These are phyloP conservation scores for Venturia oleaginea DNA, from an alignment of 2,329 filamentous ascomycete species.

Conservation along the genomic window DNA sequence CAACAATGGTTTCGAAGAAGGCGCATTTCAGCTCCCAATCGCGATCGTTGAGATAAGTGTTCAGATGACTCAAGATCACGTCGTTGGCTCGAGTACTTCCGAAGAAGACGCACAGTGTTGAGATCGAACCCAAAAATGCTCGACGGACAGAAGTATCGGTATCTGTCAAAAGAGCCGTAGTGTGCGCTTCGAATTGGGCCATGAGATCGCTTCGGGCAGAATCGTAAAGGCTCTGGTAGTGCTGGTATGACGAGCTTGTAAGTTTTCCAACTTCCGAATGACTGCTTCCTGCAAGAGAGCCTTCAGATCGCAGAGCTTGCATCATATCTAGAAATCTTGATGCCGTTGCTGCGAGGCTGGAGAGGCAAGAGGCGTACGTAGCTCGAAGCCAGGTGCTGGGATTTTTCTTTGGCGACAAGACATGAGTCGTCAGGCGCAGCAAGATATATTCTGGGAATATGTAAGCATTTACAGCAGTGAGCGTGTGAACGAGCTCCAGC, in stretches of 20 bases:
- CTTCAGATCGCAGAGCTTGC: constrained; percentile 75
- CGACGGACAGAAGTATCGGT: constrained; percentile 74
- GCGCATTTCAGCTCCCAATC: constrained; percentile 96
- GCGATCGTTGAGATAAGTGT: constrained; percentile 91
- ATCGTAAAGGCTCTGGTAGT: constrained; percentile 79
- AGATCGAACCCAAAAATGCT: constrained; percentile 85
- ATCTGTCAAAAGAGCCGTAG: constrained; percentile 84
- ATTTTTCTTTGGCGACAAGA: constrained; percentile 39
- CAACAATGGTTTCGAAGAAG: constrained; percentile 92
- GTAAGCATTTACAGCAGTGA: constrained; percentile 64
- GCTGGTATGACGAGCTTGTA: constrained; percentile 62
- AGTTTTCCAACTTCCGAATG: constrained; percentile 67
- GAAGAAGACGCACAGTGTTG: constrained; percentile 90
- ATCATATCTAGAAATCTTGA: constrained; percentile 83
- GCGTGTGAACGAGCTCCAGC: constrained; percentile 75
- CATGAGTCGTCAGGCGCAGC: constrained; percentile 48
- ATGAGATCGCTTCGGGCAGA: constrained; percentile 75
- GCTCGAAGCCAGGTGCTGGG: constrained; percentile 68
- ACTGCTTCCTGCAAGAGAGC: constrained; percentile 62
- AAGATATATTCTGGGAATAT: constrained; percentile 60
- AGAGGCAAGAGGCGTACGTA: constrained; percentile 87
- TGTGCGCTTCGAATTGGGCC: constrained; percentile 76
- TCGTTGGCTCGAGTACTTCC: constrained; percentile 87
- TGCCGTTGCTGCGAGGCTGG: constrained; percentile 78
- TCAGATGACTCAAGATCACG: constrained; percentile 90